Evolutionary conservation across 805 yeast genomes (phyloP), one percentile per base, ranked within the genome.

Genomic region (Ogataea ganodermae): DNA sequence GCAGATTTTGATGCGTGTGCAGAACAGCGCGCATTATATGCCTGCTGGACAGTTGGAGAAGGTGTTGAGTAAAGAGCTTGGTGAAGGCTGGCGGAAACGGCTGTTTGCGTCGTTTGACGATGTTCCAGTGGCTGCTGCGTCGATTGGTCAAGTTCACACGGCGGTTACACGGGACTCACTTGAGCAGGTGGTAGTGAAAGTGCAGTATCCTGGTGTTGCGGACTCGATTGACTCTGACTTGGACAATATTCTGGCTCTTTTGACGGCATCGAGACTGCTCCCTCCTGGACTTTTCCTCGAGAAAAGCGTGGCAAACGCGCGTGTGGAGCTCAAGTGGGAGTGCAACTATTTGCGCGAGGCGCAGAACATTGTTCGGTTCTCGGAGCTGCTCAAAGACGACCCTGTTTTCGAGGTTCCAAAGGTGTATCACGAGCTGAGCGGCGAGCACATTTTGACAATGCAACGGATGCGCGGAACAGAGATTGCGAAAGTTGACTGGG

Each of bases 181-280:
- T 32, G 81, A 81, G 20, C 79, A 80, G 31, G 97, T 91, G 17
- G 99, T 96, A 9, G 96, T 92, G 9, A 94, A 94, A 63, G 91
- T 92, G 6, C 99, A 94, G 67, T 94, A 94, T 60, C 99, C 99
- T 0, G 99, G 99, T 7, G 98, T 94, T 10, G 94, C 86, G 17
- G 83, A 86, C 53, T 84, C 95, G 23, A 94, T 94, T 59, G 97
- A 94, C 66, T 87, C 96, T 1, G 99, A 94, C 66, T 78, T 94
- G 66, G 94, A 88, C 67, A 90, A 90, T 57, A 71, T 94, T 46
- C 68, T 90, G 50, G 72, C 91, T 76, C 72, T 94, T 28, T 71
- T 94, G 56, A 84, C 95, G 4, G 97, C 97, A 3, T 86, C 96
- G 13, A 74, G 89, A 22, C 69, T 94, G 51, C 73, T 94, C 37